Conservation (phyloP, 345 rosid genomes). For the Murraya paniculata region DNA sequence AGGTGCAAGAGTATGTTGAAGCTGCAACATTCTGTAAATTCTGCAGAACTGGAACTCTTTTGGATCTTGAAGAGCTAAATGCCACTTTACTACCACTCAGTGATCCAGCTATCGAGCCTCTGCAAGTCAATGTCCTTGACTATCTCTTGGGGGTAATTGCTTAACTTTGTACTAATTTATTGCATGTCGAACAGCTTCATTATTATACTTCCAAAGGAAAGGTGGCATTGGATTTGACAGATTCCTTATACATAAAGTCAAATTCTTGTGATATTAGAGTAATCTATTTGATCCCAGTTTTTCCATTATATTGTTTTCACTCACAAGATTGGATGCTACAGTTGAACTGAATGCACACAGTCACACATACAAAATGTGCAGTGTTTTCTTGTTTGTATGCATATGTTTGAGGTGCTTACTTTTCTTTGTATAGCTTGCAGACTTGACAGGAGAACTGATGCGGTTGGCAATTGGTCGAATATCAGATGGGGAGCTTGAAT, state of each 20-base stretch:
- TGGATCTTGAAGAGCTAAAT: slow-evolving; percentile 76
- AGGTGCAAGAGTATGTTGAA: slow-evolving; percentile 96
- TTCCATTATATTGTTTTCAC: not conserved
- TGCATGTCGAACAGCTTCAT: not conserved
- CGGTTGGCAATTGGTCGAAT: slow-evolving; percentile 86
- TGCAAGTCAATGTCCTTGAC: slow-evolving; percentile 89
- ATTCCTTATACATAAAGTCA: not conserved
- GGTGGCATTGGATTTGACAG: not conserved
- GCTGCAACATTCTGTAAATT: slow-evolving; percentile 90
- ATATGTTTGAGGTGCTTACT: slow-evolving; percentile 1
- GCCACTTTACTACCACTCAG: slow-evolving; percentile 53
- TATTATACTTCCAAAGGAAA: not conserved
- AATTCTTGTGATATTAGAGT: not conserved
- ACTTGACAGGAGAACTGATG: slow-evolving; percentile 97
- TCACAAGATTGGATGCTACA: not conserved
- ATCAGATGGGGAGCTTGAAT: slow-evolving; percentile 89
- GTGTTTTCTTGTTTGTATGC: not conserved
- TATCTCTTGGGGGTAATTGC: slow-evolving; percentile 79
- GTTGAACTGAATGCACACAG: not conserved
- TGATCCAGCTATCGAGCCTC: slow-evolving; percentile 68
- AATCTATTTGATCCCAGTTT: not conserved
- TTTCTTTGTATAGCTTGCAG: slow-evolving; percentile 64
- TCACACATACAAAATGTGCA: not conserved
- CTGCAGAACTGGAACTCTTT: slow-evolving; percentile 65
- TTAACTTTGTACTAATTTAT: slow-evolving; percentile 12